phyloP scores from a whole-genome alignment of 495 filamentous ascomycete species.

The Annulohypoxylon nitens region DNA sequence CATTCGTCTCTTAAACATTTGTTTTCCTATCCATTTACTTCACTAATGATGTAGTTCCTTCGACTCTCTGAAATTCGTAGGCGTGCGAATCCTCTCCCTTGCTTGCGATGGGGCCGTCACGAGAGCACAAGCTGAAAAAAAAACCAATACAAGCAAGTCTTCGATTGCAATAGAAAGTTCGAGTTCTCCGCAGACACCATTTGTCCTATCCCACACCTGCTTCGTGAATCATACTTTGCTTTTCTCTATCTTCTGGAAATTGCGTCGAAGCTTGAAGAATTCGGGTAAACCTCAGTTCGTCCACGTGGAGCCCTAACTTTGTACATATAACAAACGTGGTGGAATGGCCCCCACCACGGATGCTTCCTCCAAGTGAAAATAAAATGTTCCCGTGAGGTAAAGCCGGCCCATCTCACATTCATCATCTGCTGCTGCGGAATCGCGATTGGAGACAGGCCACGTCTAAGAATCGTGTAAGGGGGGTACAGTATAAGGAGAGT shows the following conservation, averaged over 20 bases:
- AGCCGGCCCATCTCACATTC: constrained; percentile 31
- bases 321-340: constrained; percentile 41
- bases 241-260: constrained; percentile 41
- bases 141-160: constrained; percentile 33
- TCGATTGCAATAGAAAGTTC: constrained; percentile 22
- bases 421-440: constrained; percentile 22
- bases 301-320: constrained; percentile 41
- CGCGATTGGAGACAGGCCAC: constrained; percentile 19
- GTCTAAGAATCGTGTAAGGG: constrained; percentile 46
- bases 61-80: constrained; percentile 15
- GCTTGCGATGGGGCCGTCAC: constrained; percentile 24
- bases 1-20: constrained; percentile 43
- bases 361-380: constrained; percentile 36
- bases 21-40: constrained; percentile 46
- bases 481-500: constrained; percentile 41
- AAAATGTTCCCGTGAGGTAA: constrained; percentile 42
- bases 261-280: constrained; percentile 31
- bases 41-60: constrained; percentile 30
- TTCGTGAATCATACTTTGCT: constrained; percentile 30
- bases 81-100: constrained; percentile 34
- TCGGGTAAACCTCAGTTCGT: constrained; percentile 25
- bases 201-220: constrained; percentile 19
- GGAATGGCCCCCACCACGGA: constrained; percentile 27
- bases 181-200: constrained; percentile 25
- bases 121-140: constrained; percentile 25